Base-by-base conservation (phyloP, 2,329 filamentous ascomycete species). In the Alternaria metachromatica region DNA sequence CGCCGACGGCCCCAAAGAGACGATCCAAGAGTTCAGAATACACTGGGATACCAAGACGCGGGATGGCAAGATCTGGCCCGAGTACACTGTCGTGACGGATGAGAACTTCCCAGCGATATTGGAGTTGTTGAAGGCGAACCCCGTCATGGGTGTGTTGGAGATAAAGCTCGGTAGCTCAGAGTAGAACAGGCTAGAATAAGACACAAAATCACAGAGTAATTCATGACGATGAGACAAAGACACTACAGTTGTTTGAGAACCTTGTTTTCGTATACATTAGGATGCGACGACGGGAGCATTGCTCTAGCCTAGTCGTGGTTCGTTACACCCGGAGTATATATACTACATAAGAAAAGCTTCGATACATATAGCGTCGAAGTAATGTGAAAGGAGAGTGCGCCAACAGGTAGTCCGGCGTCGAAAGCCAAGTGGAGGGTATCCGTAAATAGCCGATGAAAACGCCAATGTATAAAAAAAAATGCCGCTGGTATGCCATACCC, bases 1-100 rank as follows among this genome's bases (percentile, higher is more conserved):
- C 33, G 48, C 57, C n/a, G 64, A 70, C 20, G 67, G 64, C 0
- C 55, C 56, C 0, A 63, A 67, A 15, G 76, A 76, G 51, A 65
- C 65, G 18, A 78, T 78, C 33, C 69, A 75, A 41, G 72, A 76
- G 49, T 64, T 78, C 30, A 66, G 63, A 18, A 67, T 79, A 6
- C 77, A 77, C 64, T 79, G 77, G 77, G 70, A 70, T 55, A 68
- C 64, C 15, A 67, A 66, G 49, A 70, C 61, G 9, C 64, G 76
- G 13, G 77, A 79, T 23, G 57, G 62, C 21, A 79, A 75, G 30
- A 67, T 75, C 4, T 79, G 76, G 76, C 77, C 76, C 4, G 75
- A 79, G 56, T 76, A 74, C 20, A 79, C 77, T 6, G 60, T 77
- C 9, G 51, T 79, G 51, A 78, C 75, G 20, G 74, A 78, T 11